phyloP scores from a whole-genome alignment of 2,329 filamentous ascomycete species.

The Sporothrix pseudoabietina region DNA sequence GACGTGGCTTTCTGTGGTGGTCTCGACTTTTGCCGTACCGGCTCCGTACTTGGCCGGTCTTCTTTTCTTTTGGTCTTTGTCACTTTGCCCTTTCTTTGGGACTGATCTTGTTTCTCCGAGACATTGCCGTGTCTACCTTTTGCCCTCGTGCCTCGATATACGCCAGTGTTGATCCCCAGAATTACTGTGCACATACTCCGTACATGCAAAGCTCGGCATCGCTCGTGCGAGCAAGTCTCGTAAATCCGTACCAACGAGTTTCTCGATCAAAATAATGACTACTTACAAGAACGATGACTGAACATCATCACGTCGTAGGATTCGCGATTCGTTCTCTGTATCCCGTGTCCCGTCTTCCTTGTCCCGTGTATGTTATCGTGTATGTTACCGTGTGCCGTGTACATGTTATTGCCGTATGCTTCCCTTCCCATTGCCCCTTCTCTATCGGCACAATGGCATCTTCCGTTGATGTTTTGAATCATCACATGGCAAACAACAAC shows the following conservation, averaged over 20 bases:
- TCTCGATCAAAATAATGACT: neutral
- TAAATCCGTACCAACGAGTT: neutral
- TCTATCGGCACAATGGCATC: neutral
- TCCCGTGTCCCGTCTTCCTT: neutral
- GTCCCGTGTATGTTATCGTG: neutral
- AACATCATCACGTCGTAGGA: neutral
- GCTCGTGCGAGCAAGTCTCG: slow-evolving; percentile 8
- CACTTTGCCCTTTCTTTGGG: neutral
- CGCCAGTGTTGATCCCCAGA: neutral
- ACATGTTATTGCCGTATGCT: neutral
- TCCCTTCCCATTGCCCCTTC: neutral
- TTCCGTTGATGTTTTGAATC: neutral
- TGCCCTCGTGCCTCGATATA: slow-evolving; percentile 3
- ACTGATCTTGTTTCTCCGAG: slow-evolving; percentile 5
- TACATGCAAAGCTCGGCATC: neutral
- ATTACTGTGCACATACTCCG: neutral
- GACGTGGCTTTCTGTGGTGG: neutral
- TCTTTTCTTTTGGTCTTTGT: neutral
- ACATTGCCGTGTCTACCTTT: neutral
- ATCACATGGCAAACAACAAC: slow-evolving; percentile 2
- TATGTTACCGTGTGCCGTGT: neutral
- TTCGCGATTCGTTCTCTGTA: neutral
- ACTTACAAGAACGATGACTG: neutral
- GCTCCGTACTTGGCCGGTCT: slow-evolving; percentile 5
- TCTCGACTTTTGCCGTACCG: slow-evolving; percentile 2